Percentiles rank a stretch among this genome's conserved stretches.
Conservation (phyloP, 2,329 filamentous ascomycete species). For the Hirsutella rhossiliensis region DNA sequence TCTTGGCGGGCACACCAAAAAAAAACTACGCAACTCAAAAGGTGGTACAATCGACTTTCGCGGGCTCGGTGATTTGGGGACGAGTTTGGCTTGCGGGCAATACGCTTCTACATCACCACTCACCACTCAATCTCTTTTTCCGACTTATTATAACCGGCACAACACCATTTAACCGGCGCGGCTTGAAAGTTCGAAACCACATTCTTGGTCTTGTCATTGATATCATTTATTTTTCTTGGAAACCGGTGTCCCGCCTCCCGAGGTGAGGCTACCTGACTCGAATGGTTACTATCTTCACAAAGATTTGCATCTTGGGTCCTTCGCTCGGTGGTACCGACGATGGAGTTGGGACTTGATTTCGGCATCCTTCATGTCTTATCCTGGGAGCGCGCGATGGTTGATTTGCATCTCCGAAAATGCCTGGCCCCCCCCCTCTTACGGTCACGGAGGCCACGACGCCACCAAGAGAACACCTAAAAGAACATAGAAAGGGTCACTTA, state of each 20-base stretch:
- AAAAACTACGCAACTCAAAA: slow-evolving; percentile 11
- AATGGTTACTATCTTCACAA: slow-evolving; percentile 22
- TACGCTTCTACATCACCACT: slow-evolving; percentile 12
- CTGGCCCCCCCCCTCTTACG: slow-evolving; percentile 10
- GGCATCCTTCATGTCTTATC: slow-evolving; percentile 8
- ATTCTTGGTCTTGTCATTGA: slow-evolving; percentile 20
- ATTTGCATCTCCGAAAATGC: slow-evolving; percentile 12
- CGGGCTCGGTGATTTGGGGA: slow-evolving; percentile 26
- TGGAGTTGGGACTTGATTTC: slow-evolving; percentile 7
- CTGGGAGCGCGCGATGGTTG: slow-evolving; percentile 8
- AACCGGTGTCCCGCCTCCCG: slow-evolving; percentile 17
- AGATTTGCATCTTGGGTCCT: slow-evolving; percentile 7
- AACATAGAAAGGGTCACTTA: slow-evolving; percentile 29
- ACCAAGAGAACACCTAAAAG: slow-evolving; percentile 31
- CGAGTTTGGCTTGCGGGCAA: not conserved
- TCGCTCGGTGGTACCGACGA: slow-evolving; percentile 6
- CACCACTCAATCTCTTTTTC: slow-evolving; percentile 23
- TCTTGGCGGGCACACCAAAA: slow-evolving; percentile 37
- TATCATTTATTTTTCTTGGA: slow-evolving; percentile 14
- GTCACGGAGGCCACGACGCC: slow-evolving; percentile 33
- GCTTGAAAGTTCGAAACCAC: slow-evolving; percentile 34
- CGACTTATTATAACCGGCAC: slow-evolving; percentile 23
- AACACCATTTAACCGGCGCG: slow-evolving; percentile 18
- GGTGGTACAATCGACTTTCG: slow-evolving; percentile 27
- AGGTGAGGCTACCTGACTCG: slow-evolving; percentile 28